These are phyloP conservation scores for Monosporascus ibericus DNA, from an alignment of 2,329 filamentous ascomycete species.

Conservation along the genomic window DNA sequence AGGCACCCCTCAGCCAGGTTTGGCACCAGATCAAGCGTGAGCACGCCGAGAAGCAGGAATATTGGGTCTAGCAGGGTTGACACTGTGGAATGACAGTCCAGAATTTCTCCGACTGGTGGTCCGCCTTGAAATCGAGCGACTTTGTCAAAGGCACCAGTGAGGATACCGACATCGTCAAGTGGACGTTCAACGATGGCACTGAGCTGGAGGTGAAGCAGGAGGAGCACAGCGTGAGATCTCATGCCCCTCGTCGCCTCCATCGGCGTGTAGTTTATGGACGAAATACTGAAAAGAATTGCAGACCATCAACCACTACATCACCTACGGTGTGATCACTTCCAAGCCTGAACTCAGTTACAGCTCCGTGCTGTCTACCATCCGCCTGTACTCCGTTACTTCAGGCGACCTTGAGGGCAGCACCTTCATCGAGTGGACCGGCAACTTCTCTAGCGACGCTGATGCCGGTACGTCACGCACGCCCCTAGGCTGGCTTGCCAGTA, in stretches of 20 bases:
- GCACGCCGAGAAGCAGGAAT: constrained; percentile 2
- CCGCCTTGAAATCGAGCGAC: constrained; percentile 54
- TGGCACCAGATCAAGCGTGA: constrained; percentile 67
- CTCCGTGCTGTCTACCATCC: constrained; percentile 60
- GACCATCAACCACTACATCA: constrained; percentile 70
- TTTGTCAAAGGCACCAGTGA: constrained; percentile 54
- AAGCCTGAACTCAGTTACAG: constrained; percentile 61
- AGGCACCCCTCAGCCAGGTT: constrained; percentile 58
- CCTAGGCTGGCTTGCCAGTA: background rate
- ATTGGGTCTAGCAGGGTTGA: background rate
- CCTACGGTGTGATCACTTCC: constrained; percentile 64
- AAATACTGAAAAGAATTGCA: constrained; percentile 19
- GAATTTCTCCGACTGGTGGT: constrained; percentile 63
- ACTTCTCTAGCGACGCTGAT: constrained; percentile 66
- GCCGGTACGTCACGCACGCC: constrained; percentile 43
- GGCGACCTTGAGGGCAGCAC: constrained; percentile 59
- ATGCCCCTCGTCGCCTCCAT: too few relatives aligned
- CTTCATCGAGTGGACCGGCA: constrained; percentile 62
- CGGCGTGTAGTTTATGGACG: too few relatives aligned
- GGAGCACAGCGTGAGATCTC: constrained; percentile 57
- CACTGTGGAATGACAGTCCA: constrained; percentile 34
- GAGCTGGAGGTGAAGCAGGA: constrained; percentile 69
- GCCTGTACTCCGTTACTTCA: constrained; percentile 59
- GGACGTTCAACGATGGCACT: constrained; percentile 65
- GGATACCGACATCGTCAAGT: constrained; percentile 64